These are phyloP conservation scores for Rhytidhysteron rufulum DNA, from an alignment of 2,329 filamentous ascomycete species.

Conservation along the genomic window DNA sequence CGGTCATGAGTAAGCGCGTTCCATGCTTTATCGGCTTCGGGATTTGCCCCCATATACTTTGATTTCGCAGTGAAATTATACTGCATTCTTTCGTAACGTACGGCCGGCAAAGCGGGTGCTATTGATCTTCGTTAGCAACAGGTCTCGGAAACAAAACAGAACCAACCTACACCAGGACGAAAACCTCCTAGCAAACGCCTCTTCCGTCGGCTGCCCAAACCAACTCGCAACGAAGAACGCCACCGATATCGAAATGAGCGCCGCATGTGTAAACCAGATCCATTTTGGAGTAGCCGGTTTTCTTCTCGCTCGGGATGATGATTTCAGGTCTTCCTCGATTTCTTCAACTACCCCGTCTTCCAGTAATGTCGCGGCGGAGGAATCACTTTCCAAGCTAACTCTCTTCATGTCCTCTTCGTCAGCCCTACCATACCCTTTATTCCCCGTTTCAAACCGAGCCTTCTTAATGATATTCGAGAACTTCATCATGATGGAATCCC, in stretches of 20 bases:
- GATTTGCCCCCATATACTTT: neutral
- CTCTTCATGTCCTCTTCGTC: conserved; percentile 3
- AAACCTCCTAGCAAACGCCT: conserved; percentile 1
- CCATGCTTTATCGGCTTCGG: neutral
- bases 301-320: neutral
- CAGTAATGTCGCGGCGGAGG: conserved; percentile 1
- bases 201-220: conserved; percentile 2
- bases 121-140: neutral
- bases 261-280: conserved; percentile 4
- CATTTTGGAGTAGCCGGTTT: conserved; percentile 1
- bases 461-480: no score
- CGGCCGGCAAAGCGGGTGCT: conserved; percentile 1
- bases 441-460: no score
- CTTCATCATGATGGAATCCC: no score
- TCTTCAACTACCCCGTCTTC: conserved; percentile 2
- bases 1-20: conserved; percentile 17
- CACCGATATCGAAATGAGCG: conserved; percentile 4
- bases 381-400: conserved; percentile 1
- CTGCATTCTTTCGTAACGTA: neutral
- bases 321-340: no score
- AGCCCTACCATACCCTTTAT: no score
- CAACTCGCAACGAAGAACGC: conserved; percentile 3
- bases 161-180: conserved; percentile 2
- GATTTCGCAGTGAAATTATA: neutral
- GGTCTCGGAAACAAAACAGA: neutral